These are phyloP conservation scores for Fusarium sp. DNA, from an alignment of 2,329 filamentous ascomycete genomes.

Conservation along the genomic window DNA sequence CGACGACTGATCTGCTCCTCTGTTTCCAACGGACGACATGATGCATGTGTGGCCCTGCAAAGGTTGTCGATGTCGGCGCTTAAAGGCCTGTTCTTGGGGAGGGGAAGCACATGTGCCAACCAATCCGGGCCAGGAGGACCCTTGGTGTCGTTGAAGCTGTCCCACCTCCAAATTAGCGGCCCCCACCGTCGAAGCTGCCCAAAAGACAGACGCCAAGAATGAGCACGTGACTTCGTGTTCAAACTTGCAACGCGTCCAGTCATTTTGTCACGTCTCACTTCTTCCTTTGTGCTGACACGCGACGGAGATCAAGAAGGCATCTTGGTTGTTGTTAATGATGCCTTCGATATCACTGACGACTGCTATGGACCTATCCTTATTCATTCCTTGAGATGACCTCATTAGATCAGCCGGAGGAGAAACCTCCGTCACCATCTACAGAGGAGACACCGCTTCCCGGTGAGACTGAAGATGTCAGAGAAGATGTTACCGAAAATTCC, in stretches of 20 bases:
- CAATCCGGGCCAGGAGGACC: conserved; percentile 38
- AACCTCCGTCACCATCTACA: conserved; percentile 20
- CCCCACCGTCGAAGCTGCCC: conserved; percentile 28
- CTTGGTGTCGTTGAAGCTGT: conserved; percentile 40
- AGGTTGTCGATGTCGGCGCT: conserved; percentile 44
- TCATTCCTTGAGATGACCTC: conserved; percentile 34
- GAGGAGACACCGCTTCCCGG: conserved; percentile 2
- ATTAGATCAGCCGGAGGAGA: conserved; percentile 21
- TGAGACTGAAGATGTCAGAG: conserved; percentile 6
- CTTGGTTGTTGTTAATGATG: conserved; percentile 32
- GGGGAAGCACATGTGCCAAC: conserved; percentile 36
- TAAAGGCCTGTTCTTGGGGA: conserved; percentile 41
- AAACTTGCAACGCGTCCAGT: conserved; percentile 27
- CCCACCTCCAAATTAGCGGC: conserved; percentile 40
- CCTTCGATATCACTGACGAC: conserved; percentile 10
- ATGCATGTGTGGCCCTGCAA: conserved; percentile 38
- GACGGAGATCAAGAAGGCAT: conserved; percentile 21
- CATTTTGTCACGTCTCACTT: conserved; percentile 34
- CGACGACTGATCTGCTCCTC: conserved; percentile 32
- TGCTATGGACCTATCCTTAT: conserved; percentile 1
- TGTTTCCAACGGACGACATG: conserved; percentile 39
- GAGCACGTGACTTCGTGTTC: conserved; percentile 41
- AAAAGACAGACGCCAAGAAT: background rate
- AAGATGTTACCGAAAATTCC: conserved; percentile 12
- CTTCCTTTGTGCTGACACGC: conserved; percentile 26